Conservation (phyloP, 495 filamentous ascomycete species). For the Lichina pygmaea region DNA sequence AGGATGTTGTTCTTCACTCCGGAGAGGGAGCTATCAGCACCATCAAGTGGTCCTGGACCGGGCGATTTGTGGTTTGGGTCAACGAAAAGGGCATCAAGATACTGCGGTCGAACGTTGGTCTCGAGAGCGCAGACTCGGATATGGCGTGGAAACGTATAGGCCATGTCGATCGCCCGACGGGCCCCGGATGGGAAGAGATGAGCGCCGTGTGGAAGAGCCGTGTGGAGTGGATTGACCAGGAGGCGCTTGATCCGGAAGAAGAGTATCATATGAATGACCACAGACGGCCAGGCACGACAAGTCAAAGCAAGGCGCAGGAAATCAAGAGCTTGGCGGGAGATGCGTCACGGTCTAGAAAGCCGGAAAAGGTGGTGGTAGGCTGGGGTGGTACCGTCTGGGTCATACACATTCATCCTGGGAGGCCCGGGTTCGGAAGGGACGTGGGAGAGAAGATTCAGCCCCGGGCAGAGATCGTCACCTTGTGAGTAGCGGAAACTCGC, state of each 20-base stretch:
- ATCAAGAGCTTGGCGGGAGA: background rate
- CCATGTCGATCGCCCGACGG: constrained; percentile 62
- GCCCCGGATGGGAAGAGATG: constrained; percentile 76
- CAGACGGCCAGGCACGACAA: constrained; percentile 13
- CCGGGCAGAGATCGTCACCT: constrained; percentile 66
- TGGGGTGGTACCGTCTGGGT: constrained; percentile 96
- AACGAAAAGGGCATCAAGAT: constrained; percentile 95
- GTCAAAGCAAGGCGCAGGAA: background rate
- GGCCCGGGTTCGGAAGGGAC: constrained; percentile 34
- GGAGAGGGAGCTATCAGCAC: constrained; percentile 77
- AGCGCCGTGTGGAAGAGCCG: constrained; percentile 77
- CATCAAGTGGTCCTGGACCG: constrained; percentile 78
- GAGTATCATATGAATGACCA: constrained; percentile 17
- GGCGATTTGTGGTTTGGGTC: constrained; percentile 76
- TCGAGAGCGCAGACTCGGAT: constrained; percentile 50
- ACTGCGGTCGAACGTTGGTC: constrained; percentile 68
- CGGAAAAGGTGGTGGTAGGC: constrained; percentile 70
- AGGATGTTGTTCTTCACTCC: constrained; percentile 69
- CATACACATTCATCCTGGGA: constrained; percentile 67
- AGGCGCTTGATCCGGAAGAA: constrained; percentile 34
- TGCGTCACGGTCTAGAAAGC: constrained; percentile 10
- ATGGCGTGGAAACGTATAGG: constrained; percentile 89
- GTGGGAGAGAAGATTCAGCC: constrained; percentile 46
- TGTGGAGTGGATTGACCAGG: constrained; percentile 76
- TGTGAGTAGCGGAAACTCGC: constrained; percentile 25